These are phyloP conservation scores for Dactylella cylindrospora DNA, from an alignment of 2,329 filamentous ascomycete genomes.

Conservation along the genomic window DNA sequence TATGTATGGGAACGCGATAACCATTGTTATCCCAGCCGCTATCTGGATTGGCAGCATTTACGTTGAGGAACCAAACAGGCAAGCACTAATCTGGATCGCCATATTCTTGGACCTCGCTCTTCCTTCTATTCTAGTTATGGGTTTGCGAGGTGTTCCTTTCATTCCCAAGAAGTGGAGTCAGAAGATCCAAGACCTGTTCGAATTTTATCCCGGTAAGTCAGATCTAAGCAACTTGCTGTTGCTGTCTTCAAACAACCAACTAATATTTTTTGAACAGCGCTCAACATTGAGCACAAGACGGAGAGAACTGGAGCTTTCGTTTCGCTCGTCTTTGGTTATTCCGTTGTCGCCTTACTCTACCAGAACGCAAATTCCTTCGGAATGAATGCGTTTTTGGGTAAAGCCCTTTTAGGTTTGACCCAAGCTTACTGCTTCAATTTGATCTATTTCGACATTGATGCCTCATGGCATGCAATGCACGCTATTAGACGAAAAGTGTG, in stretches of 20 bases:
- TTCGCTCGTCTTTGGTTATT: conserved; percentile 66
- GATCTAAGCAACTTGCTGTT: conserved; percentile 43
- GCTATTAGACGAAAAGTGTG: conserved; percentile 61
- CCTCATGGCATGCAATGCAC: conserved; percentile 60
- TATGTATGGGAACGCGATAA: conserved; percentile 51
- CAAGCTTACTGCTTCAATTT: conserved; percentile 64
- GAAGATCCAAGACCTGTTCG: conserved; percentile 11
- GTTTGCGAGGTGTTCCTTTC: conserved; percentile 46
- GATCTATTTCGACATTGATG: conserved; percentile 67
- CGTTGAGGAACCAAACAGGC: conserved; percentile 59
- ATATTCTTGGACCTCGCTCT: conserved; percentile 56
- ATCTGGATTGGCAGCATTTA: conserved; percentile 65
- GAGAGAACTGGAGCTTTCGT: conserved; percentile 67
- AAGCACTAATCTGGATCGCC: conserved; percentile 61
- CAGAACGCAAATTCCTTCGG: conserved; percentile 59
- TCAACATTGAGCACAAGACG: conserved; percentile 68
- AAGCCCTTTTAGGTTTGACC: conserved; percentile 62
- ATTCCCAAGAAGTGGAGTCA: conserved; percentile 27
- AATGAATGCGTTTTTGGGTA: conserved; percentile 64
- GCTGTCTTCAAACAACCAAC: conserved; percentile 36
- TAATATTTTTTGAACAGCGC: conserved; percentile 51
- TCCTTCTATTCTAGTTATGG: conserved; percentile 50
- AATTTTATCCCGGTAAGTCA: conserved; percentile 51
- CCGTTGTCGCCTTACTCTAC: conserved; percentile 64
- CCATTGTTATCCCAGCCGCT: conserved; percentile 56